A percentile compares a stretch with the other conserved stretches of the same genome.
These are phyloP conservation scores for Helotiales sp. DNA, from an alignment of 2,329 filamentous ascomycete species.

Conservation along the genomic window DNA sequence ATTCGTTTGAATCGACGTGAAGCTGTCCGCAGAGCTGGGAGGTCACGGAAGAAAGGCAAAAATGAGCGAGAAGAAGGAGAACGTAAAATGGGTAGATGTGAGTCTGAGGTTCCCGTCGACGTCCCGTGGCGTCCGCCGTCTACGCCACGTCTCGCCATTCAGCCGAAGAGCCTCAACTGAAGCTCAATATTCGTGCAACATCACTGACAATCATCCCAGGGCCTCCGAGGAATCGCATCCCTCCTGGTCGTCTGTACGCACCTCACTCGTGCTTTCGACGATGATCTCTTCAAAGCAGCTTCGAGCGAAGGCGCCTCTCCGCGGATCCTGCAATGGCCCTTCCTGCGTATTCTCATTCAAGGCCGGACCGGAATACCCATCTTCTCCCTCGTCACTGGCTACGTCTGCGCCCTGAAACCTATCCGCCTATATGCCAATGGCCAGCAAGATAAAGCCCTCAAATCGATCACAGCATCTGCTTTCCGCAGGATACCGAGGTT, in stretches of 20 bases:
- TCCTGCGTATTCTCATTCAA: conserved; percentile 57
- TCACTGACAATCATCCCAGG: conserved; percentile 41
- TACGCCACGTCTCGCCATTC: neutral
- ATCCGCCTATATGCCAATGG: conserved; percentile 54
- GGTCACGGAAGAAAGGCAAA: too few relatives aligned
- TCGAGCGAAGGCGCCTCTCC: conserved; percentile 44
- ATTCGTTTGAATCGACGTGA: neutral
- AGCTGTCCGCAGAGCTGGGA: neutral
- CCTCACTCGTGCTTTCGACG: conserved; percentile 50
- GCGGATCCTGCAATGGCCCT: conserved; percentile 55
- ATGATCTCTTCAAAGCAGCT: conserved; percentile 47
- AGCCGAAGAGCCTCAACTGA: neutral
- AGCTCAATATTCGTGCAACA: too few relatives aligned
- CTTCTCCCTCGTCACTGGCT: conserved; percentile 65
- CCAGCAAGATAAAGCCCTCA: conserved; percentile 52
- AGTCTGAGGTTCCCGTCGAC: neutral
- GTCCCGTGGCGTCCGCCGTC: neutral
- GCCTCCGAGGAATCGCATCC: conserved; percentile 55
- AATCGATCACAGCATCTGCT: conserved; percentile 54
- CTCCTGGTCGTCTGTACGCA: conserved; percentile 54
- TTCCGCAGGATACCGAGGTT: conserved; percentile 58
- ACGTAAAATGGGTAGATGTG: neutral
- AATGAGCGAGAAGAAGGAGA: neutral
- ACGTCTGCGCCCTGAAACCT: conserved; percentile 62
- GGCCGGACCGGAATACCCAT: conserved; percentile 67